A percentile compares a stretch with the other conserved stretches of the same genome.
Evolutionary conservation across 1,139 yeast species (phyloP).

Genomic region (Blastobotrys raffinosifermentans): DNA sequence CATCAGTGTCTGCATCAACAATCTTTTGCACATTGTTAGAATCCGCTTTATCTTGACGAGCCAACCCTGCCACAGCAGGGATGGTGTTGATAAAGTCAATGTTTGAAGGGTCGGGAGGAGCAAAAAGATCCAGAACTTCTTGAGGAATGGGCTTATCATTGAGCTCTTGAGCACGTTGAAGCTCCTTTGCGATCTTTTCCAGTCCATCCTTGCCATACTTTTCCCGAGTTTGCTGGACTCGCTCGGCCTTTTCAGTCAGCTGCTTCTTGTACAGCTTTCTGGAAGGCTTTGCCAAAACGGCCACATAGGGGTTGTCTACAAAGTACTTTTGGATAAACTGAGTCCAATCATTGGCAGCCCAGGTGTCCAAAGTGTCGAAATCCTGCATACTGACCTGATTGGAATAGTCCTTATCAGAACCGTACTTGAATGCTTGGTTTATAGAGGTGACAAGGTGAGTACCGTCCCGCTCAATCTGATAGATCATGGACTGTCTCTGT

Average conservation of each 20-base stretch:
- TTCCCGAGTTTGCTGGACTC: slow-evolving; percentile 45
- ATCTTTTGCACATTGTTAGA: slow-evolving; percentile 29
- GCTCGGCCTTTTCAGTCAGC: slow-evolving; percentile 47
- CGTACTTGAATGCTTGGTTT: slow-evolving; percentile 76
- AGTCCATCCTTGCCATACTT: slow-evolving; percentile 61
- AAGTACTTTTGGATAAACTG: slow-evolving; percentile 47
- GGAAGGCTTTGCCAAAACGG: slow-evolving; percentile 77
- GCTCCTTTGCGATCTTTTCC: slow-evolving; percentile 41
- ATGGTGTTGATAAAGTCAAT: slow-evolving; percentile 68
- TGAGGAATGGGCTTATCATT: slow-evolving; percentile 77
- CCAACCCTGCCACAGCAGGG: slow-evolving; percentile 44
- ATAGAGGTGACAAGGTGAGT: slow-evolving; percentile 59
- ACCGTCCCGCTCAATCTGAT: slow-evolving; percentile 62
- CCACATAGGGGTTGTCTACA: slow-evolving; percentile 60
- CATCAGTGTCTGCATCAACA: slow-evolving; percentile 33
- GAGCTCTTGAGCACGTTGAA: slow-evolving; percentile 56
- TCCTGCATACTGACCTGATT: slow-evolving; percentile 43
- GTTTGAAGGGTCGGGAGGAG: slow-evolving; percentile 65
- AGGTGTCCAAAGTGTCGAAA: slow-evolving; percentile 50
- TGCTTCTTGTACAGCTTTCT: slow-evolving; percentile 48
- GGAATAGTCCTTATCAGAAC: slow-evolving; percentile 58
- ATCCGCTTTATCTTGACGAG: slow-evolving; percentile 12
- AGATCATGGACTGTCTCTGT: slow-evolving; percentile 55
- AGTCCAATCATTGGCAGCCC: slow-evolving; percentile 71
- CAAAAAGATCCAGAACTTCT: slow-evolving; percentile 39